These are phyloP conservation scores for Paspalum vaginatum DNA, from an alignment of 176 grass and related monocot genomes.

Conservation along the genomic window DNA sequence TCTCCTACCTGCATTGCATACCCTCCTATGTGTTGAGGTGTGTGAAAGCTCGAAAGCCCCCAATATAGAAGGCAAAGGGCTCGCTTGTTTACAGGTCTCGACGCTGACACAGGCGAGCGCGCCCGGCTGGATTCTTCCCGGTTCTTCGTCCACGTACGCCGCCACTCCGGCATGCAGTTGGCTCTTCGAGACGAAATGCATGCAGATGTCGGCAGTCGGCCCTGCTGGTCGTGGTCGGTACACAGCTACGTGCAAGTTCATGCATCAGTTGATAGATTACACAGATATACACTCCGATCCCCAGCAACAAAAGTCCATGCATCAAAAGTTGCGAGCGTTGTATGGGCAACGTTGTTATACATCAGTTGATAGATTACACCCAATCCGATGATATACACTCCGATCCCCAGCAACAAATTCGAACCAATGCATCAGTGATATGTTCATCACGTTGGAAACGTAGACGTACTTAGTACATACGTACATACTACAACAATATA, in stretches of 20 bases:
- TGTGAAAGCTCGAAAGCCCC: neutral
- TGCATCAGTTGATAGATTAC: too few species aligned
- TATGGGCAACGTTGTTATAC: too few species aligned
- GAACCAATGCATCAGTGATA: neutral
- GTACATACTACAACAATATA: too few species aligned
- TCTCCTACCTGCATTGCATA: too few species aligned
- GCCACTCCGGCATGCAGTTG: conserved; percentile 7
- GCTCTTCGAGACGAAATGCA: conserved; percentile 7
- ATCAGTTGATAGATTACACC: too few species aligned
- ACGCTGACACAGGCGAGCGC: neutral
- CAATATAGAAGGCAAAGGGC: neutral
- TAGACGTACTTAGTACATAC: too few species aligned
- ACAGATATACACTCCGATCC: too few species aligned
- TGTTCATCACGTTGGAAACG: too few species aligned
- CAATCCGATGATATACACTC: too few species aligned
- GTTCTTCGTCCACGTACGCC: neutral
- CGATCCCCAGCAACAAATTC: too few species aligned
- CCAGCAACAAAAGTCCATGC: conserved; percentile 13
- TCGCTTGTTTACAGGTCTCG: conserved; percentile 15
- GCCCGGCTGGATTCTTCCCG: conserved; percentile 1
- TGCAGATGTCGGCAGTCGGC: conserved; percentile 18
- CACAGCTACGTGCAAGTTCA: neutral
- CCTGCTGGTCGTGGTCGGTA: neutral
- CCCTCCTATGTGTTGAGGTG: neutral
- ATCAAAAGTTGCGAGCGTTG: neutral